These are phyloP conservation scores for Liriodendron chinense DNA, from an alignment of 164 flowering plant species.

Conservation along the genomic window DNA sequence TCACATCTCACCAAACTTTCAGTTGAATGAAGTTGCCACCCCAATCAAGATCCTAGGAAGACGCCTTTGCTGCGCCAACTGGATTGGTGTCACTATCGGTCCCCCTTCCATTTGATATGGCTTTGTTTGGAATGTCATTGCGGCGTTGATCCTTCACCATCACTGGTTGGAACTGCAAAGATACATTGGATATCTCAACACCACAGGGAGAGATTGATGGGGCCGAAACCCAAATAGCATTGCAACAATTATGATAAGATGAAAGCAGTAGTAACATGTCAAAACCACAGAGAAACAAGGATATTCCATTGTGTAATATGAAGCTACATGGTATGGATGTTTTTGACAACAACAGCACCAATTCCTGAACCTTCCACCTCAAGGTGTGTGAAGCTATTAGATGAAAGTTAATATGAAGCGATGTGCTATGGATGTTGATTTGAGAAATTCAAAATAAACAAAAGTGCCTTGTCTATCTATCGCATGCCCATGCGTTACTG, in stretches of 20 bases:
- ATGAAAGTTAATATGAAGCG: no score
- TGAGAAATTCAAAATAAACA: no score
- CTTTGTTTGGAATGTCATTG: conserved; percentile 33
- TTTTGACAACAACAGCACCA: no score
- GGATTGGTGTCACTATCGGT: conserved; percentile 32
- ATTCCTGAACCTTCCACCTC: no score
- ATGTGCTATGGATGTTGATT: no score
- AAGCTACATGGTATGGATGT: no score
- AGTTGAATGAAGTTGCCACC: conserved; percentile 8
- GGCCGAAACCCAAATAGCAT: no score
- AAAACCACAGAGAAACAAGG: not conserved
- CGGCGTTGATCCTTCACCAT: conserved; percentile 47
- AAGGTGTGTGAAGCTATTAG: no score
- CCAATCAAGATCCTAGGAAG: conserved; percentile 33
- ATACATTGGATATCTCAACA: not conserved
- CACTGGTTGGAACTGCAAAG: conserved; percentile 65
- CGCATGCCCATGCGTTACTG: no score
- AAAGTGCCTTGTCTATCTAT: no score
- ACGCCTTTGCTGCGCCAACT: conserved; percentile 42
- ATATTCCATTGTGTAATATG: not conserved
- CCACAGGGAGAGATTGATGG: not conserved
- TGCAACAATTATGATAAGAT: no score
- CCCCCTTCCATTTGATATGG: conserved; percentile 29
- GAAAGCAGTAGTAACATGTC: no score
- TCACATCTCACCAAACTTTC: not conserved